A percentile compares a stretch with the other conserved stretches of the same genome.
Conservation (phyloP, 148 eudicot species). For the Suaeda aralocaspica region DNA sequence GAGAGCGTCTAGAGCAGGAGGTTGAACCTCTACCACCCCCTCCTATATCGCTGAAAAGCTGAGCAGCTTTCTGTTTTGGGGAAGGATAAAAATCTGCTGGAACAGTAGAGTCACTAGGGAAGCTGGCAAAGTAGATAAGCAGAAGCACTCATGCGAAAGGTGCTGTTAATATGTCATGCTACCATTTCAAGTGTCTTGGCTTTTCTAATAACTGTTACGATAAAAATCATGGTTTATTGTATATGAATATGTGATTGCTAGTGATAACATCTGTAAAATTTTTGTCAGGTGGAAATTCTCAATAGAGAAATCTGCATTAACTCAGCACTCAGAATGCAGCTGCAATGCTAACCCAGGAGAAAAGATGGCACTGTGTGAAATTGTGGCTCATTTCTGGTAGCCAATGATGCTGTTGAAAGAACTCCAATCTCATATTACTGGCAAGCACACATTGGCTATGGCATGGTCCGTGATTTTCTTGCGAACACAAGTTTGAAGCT, state of each 20-base stretch:
- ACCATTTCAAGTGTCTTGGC: not conserved
- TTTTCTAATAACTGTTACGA: not conserved
- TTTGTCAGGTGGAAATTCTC: constrained; percentile 76
- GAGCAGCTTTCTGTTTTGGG: constrained; percentile 88
- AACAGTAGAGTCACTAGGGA: constrained; percentile 97
- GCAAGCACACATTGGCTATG: constrained; percentile 98
- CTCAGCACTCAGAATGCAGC: constrained; percentile 62
- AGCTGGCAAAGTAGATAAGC: constrained; percentile 98
- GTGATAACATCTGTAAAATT: not conserved
- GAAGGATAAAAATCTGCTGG: constrained; percentile 79
- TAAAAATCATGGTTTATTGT: not conserved
- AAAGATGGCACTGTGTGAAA: constrained; percentile 98
- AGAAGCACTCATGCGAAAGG: constrained; percentile 99
- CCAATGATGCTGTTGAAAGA: constrained; percentile 95
- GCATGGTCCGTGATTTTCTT: constrained; percentile 85
- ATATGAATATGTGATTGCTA: not conserved
- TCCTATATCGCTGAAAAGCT: constrained; percentile 86
- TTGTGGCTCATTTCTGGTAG: constrained; percentile 94
- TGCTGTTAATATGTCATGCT: constrained; percentile 14
- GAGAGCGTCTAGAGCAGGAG: constrained; percentile 93
- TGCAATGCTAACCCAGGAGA: constrained; percentile 81
- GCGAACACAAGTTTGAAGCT: constrained; percentile 57
- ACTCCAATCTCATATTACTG: constrained; percentile 93
- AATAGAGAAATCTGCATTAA: constrained; percentile 77
- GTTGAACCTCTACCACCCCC: constrained; percentile 79